Evolutionary conservation across 768 basidiomycete species (phyloP).

Genomic region (Galerina sulciceps): DNA sequence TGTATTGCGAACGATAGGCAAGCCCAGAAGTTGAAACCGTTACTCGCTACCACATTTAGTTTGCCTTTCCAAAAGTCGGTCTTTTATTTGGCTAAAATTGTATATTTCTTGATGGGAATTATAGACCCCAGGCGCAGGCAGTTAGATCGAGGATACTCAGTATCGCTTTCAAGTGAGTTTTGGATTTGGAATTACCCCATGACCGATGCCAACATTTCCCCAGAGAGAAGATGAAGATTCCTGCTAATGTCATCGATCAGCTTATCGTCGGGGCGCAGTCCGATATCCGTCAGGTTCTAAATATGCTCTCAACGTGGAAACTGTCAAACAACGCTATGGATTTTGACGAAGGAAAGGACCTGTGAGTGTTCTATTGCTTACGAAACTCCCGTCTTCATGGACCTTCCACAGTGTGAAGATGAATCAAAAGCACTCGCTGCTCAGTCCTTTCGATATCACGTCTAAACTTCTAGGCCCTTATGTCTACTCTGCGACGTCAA

Average conservation of each 20-base stretch:
- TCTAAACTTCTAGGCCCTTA: conserved; percentile 90
- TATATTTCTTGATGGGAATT: conserved; percentile 1
- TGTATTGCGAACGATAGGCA: conserved; percentile 93
- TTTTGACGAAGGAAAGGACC: conserved; percentile 89
- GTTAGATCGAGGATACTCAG: conserved; percentile 88
- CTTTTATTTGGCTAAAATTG: neutral
- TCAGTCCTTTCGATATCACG: conserved; percentile 94
- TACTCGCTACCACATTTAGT: conserved; percentile 70
- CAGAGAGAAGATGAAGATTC: conserved; percentile 94
- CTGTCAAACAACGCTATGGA: conserved; percentile 80
- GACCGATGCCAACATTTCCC: neutral
- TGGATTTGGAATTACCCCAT: neutral
- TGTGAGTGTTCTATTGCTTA: conserved; percentile 58
- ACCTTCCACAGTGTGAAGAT: conserved; percentile 64
- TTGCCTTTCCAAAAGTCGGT: conserved; percentile 80
- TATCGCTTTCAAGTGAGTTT: conserved; percentile 84
- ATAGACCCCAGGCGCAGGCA: conserved; percentile 74
- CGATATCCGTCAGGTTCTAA: conserved; percentile 95
- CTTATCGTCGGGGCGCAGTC: conserved; percentile 88
- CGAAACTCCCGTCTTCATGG: neutral
- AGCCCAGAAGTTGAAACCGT: conserved; percentile 90
- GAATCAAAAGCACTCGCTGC: conserved; percentile 91
- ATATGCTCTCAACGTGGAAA: conserved; percentile 98
- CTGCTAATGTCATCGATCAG: conserved; percentile 90
- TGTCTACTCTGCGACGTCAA: conserved; percentile 80